These are phyloP conservation scores for Cantharellus cinnabarinus DNA, from an alignment of 768 basidiomycete species.

Conservation along the genomic window DNA sequence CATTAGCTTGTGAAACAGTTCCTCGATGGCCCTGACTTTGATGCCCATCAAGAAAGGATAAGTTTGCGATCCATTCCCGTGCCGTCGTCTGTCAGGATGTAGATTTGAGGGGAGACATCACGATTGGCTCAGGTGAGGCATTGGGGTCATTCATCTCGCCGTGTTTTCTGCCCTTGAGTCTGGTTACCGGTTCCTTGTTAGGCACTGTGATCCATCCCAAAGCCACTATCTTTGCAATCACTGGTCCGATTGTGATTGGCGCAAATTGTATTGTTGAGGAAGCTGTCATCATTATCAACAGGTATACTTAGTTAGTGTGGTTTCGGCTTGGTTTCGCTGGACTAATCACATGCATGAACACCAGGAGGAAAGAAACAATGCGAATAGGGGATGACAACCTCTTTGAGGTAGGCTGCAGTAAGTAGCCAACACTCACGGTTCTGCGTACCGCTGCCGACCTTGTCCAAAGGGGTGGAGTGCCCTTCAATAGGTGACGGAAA, in stretches of 20 bases:
- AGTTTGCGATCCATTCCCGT: constrained; percentile 76
- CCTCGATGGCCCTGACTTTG: background rate
- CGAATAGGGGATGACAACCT: constrained; percentile 84
- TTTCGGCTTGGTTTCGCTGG: background rate
- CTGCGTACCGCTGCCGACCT: background rate
- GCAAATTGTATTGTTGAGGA: constrained; percentile 83
- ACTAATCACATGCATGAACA: background rate
- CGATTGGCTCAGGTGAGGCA: constrained; percentile 55
- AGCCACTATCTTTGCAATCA: constrained; percentile 79
- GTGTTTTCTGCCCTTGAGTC: background rate
- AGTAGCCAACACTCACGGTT: constrained; percentile 16
- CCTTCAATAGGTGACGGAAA: constrained; percentile 71
- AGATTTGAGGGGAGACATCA: constrained; percentile 85
- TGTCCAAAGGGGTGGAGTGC: constrained; percentile 54
- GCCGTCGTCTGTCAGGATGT: constrained; percentile 86
- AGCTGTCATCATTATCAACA: constrained; percentile 72
- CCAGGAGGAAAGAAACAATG: constrained; percentile 52
- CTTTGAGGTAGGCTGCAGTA: constrained; percentile 87
- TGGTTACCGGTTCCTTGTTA: background rate
- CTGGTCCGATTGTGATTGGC: constrained; percentile 80
- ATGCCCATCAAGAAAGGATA: constrained; percentile 41
- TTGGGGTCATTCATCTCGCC: too few species aligned
- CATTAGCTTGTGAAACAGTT: too few species aligned
- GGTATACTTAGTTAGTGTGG: constrained; percentile 19
- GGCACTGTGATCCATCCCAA: constrained; percentile 86